Evolutionary conservation across 495 filamentous ascomycete species (phyloP).

Genomic region (Aspergillus sclerotioniger): DNA sequence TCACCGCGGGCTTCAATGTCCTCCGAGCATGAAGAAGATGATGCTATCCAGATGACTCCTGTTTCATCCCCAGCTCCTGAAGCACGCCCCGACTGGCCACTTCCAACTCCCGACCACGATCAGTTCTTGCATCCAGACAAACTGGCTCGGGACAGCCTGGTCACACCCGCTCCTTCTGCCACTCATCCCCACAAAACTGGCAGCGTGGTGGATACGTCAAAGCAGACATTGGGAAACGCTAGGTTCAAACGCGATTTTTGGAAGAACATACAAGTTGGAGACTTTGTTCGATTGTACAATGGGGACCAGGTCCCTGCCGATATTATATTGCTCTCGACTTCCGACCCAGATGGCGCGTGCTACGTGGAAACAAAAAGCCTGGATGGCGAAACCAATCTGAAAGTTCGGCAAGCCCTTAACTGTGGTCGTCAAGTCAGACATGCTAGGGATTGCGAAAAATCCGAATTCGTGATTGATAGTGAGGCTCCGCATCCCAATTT

Average conservation of each 20-base stretch:
- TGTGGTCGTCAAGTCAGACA: constrained; percentile 82
- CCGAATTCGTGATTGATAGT: constrained; percentile 86
- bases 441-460: constrained; percentile 84
- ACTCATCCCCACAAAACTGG: constrained; percentile 51
- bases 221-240: constrained; percentile 58
- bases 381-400: constrained; percentile 97
- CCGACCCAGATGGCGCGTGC: constrained; percentile 90
- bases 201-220: constrained; percentile 62
- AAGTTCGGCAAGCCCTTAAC: constrained; percentile 87
- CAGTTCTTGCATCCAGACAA: constrained; percentile 37
- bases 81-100: constrained; percentile 38
- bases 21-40: constrained; percentile 55
- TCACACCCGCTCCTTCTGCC: constrained; percentile 23
- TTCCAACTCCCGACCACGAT: constrained; percentile 21
- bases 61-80: constrained; percentile 78
- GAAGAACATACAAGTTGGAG: constrained; percentile 95
- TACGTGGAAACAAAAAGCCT: constrained; percentile 98
- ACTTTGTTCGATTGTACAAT: constrained; percentile 95
- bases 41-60: constrained; percentile 88
- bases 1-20: constrained; percentile 60
- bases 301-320: constrained; percentile 96
- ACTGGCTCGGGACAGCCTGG: constrained; percentile 29
- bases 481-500: constrained; percentile 90
- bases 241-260: constrained; percentile 89
- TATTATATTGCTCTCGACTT: constrained; percentile 92